Percentiles rank a stretch among this genome's conserved stretches.
Evolutionary conservation across 345 rosid species (phyloP).

Genomic region (Sapria himalayana): DNA sequence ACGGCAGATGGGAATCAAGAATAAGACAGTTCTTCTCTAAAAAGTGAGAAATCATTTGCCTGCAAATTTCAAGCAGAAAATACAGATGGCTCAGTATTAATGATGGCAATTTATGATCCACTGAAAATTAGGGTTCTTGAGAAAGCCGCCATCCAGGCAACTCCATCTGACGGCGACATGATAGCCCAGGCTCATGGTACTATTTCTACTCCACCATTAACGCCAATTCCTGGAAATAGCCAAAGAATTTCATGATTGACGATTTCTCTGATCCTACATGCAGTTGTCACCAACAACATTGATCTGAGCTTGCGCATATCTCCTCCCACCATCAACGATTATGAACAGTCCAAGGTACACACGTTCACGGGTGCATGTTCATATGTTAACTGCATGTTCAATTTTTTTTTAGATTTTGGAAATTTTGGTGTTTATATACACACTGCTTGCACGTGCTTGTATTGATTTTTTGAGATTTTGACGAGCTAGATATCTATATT

Average conservation of each 20-base stretch:
- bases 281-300: conserved; percentile 31
- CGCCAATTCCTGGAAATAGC: no score
- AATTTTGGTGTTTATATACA: no score
- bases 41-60: conserved; percentile 38
- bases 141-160: conserved; percentile 73
- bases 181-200: conserved; percentile 33
- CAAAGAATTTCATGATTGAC: no score
- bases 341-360: no score
- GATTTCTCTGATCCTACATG: conserved; percentile 2
- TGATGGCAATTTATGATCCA: conserved; percentile 40
- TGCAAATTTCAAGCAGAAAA: conserved; percentile 18
- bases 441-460: no score
- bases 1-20: conserved; percentile 95
- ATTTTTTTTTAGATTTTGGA: no score
- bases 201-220: no score
- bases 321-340: no score
- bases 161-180: conserved; percentile 46
- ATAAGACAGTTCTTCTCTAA: conserved; percentile 97
- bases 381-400: no score
- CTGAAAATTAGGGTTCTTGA: conserved; percentile 85
- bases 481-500: no score
- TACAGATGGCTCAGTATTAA: conserved; percentile 30
- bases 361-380: no score
- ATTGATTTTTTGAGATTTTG: no score
- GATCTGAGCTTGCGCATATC: conserved; percentile 73